These are phyloP conservation scores for Raphanus raphanistrum DNA, from an alignment of 345 rosid genomes.

Conservation along the genomic window DNA sequence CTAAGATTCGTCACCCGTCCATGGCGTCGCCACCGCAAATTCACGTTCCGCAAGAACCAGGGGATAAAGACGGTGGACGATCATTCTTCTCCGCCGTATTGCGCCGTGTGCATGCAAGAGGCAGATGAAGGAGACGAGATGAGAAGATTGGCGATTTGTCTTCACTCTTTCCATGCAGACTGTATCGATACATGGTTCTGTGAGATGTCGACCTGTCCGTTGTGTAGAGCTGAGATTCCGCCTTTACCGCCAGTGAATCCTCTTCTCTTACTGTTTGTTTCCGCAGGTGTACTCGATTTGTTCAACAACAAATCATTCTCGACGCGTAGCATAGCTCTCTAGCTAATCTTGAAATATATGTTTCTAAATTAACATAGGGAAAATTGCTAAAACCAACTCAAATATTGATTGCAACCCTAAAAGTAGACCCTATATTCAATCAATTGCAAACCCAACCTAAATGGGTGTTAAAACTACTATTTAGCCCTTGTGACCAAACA, in stretches of 20 bases:
- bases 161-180: constrained; percentile 50
- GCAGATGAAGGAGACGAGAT: constrained; percentile 41
- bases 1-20: constrained; percentile 16
- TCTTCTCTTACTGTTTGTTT: constrained; percentile 24
- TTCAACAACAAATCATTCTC: background rate
- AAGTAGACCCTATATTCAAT: too few species aligned
- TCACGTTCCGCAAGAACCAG: constrained; percentile 8
- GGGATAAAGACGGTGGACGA: background rate
- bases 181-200: constrained; percentile 49
- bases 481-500: too few species aligned
- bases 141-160: constrained; percentile 39
- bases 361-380: too few species aligned
- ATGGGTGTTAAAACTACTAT: too few species aligned
- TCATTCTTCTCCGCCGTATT: constrained; percentile 9
- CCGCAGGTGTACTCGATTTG: background rate
- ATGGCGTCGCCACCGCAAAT: constrained; percentile 30
- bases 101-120: constrained; percentile 42
- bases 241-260: constrained; percentile 14
- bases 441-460: too few species aligned
- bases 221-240: constrained; percentile 40
- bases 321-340: background rate
- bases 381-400: too few species aligned
- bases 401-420: too few species aligned
- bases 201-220: constrained; percentile 42
- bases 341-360: background rate